Evolutionary conservation across 805 yeast species (phyloP).

Genomic region (Teunomyces gatunensis): DNA sequence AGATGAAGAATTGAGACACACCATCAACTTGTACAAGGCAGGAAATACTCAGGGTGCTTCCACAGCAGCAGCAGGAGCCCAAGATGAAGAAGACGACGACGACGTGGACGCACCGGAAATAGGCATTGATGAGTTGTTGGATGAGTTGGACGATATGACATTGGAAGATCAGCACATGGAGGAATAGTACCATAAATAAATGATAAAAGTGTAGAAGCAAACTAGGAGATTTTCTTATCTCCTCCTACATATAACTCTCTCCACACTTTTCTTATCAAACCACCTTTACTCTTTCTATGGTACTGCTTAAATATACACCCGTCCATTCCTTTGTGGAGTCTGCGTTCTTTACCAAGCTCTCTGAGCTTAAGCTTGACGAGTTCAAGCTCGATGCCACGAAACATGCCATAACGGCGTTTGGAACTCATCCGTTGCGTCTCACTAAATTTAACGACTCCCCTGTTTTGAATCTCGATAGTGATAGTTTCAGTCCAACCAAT

Average conservation of each 20-base stretch:
- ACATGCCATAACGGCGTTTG: constrained; percentile 43
- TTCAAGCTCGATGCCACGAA: constrained; percentile 59
- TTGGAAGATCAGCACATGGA: constrained; percentile 52
- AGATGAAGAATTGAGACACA: constrained; percentile 89
- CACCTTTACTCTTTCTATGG: neutral
- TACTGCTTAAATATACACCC: constrained; percentile 41
- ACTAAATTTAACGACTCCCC: constrained; percentile 37
- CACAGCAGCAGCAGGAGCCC: constrained; percentile 40
- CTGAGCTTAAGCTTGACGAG: constrained; percentile 70
- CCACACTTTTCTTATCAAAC: neutral
- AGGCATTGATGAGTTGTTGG: constrained; percentile 87
- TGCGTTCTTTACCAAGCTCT: constrained; percentile 75
- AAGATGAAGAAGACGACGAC: constrained; percentile 38
- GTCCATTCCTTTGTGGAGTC: constrained; percentile 78
- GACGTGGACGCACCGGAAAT: constrained; percentile 87
- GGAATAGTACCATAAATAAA: neutral
- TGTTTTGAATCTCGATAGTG: constrained; percentile 31
- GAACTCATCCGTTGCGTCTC: constrained; percentile 32
- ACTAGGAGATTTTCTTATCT: no score
- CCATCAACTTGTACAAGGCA: constrained; percentile 84
- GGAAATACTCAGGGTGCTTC: constrained; percentile 29
- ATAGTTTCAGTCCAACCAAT: constrained; percentile 19
- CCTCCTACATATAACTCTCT: no score
- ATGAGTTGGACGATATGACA: constrained; percentile 92
- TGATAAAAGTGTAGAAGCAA: neutral